Evolutionary conservation across 768 basidiomycete species (phyloP).

Genomic region (Dictyophora rubrovolvata): DNA sequence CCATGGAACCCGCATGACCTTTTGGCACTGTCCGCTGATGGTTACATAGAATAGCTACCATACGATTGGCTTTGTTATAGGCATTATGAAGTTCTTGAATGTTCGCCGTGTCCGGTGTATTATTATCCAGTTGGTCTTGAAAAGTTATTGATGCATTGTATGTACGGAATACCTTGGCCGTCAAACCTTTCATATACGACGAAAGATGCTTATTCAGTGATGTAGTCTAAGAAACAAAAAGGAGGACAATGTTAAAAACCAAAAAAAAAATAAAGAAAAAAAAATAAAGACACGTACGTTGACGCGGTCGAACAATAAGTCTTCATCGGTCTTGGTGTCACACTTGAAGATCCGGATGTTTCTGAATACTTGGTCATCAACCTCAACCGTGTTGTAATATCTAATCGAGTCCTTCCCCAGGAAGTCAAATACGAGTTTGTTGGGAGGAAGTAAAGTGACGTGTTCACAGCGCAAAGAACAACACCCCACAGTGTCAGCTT

Average conservation of each 20-base stretch:
- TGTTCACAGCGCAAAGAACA: conserved; percentile 97
- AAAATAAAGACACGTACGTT: conserved; percentile 46
- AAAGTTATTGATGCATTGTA: conserved; percentile 97
- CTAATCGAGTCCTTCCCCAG: conserved; percentile 98
- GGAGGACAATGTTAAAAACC: neutral
- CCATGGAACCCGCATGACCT: conserved; percentile 88
- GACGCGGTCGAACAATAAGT: conserved; percentile 90
- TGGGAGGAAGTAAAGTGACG: conserved; percentile 81
- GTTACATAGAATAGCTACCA: conserved; percentile 97
- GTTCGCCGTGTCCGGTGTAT: conserved; percentile 55
- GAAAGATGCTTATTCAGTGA: conserved; percentile 86
- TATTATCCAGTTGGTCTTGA: conserved; percentile 78
- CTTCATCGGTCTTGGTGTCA: conserved; percentile 76
- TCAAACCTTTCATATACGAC: conserved; percentile 93
- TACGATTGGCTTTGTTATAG: conserved; percentile 94
- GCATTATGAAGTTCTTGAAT: conserved; percentile 95
- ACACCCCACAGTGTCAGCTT: conserved; percentile 98
- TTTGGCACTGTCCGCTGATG: conserved; percentile 94
- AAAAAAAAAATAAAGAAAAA: neutral
- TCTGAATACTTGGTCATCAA: conserved; percentile 92
- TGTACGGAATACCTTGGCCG: conserved; percentile 99
- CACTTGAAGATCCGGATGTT: conserved; percentile 93
- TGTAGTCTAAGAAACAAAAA: conserved; percentile 47
- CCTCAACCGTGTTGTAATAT: conserved; percentile 85
- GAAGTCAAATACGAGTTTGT: conserved; percentile 91